Conservation (phyloP, 305 asterid species). For the Euphrasia arctica region DNA sequence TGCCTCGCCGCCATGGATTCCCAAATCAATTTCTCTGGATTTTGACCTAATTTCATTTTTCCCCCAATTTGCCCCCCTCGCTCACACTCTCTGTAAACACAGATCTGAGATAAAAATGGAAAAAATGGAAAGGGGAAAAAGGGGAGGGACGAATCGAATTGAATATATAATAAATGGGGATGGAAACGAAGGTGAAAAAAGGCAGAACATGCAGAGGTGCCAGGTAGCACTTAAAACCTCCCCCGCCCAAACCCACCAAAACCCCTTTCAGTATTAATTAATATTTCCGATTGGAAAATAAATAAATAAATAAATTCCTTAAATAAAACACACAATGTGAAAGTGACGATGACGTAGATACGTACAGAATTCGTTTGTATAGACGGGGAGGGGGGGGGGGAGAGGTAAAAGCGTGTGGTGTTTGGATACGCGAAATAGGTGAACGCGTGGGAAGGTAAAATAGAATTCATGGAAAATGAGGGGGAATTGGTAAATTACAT, state of each 20-base stretch:
- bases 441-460: too few relatives aligned
- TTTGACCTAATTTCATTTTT: slow-evolving; percentile 52
- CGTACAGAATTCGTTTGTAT: too few relatives aligned
- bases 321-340: too few relatives aligned
- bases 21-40: slow-evolving; percentile 64
- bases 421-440: too few relatives aligned
- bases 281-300: too few relatives aligned
- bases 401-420: too few relatives aligned
- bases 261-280: too few relatives aligned
- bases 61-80: neutral
- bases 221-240: slow-evolving; percentile 30
- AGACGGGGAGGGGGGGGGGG: too few relatives aligned
- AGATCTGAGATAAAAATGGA: slow-evolving; percentile 30
- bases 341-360: too few relatives aligned
- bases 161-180: slow-evolving; percentile 12
- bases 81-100: neutral
- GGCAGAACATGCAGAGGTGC: slow-evolving; percentile 53
- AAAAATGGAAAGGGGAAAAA: neutral
- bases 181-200: neutral
- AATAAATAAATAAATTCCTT: too few relatives aligned
- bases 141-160: neutral
- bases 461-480: too few relatives aligned
- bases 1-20: slow-evolving; percentile 45
- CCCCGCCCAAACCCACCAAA: neutral
- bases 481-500: too few relatives aligned